These are phyloP conservation scores for Melanomma pulvis-pyrius DNA, from an alignment of 495 filamentous ascomycete genomes.

Conservation along the genomic window DNA sequence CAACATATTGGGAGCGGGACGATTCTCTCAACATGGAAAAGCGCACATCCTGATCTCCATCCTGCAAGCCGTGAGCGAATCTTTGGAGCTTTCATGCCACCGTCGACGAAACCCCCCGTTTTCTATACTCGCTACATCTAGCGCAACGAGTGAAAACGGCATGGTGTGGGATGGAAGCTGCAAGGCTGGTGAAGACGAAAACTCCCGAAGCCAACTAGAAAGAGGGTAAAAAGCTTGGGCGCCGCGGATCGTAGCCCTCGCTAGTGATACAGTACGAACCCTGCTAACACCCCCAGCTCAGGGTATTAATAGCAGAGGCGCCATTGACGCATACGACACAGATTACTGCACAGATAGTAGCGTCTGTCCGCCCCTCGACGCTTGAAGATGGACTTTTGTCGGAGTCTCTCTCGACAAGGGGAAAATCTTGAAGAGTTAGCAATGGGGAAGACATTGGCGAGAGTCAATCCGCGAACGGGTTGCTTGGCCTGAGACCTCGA, in stretches of 20 bases:
- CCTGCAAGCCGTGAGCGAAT: background rate
- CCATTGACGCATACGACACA: constrained; percentile 29
- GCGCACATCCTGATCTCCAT: background rate
- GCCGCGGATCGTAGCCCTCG: constrained; percentile 23
- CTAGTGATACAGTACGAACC: background rate
- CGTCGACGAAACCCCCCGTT: background rate
- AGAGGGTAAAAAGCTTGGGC: constrained; percentile 25
- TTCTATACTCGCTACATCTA: constrained; percentile 6
- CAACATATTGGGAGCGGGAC: background rate
- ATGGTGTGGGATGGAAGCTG: background rate
- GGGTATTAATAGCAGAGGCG: constrained; percentile 29
- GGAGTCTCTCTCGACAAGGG: background rate
- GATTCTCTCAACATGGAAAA: background rate
- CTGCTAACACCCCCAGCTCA: constrained; percentile 3
- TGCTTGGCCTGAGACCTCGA: background rate
- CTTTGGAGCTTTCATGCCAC: background rate
- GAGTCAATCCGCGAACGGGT: background rate
- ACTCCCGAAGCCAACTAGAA: constrained; percentile 25
- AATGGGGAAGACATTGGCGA: background rate
- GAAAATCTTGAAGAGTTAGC: background rate
- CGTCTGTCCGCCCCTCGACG: background rate
- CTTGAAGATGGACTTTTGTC: background rate
- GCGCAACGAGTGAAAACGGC: constrained; percentile 11
- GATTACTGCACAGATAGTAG: background rate
- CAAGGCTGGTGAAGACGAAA: constrained; percentile 29